Conservation (phyloP, 2,329 filamentous ascomycete genomes). For the Diaporthe sp. region DNA sequence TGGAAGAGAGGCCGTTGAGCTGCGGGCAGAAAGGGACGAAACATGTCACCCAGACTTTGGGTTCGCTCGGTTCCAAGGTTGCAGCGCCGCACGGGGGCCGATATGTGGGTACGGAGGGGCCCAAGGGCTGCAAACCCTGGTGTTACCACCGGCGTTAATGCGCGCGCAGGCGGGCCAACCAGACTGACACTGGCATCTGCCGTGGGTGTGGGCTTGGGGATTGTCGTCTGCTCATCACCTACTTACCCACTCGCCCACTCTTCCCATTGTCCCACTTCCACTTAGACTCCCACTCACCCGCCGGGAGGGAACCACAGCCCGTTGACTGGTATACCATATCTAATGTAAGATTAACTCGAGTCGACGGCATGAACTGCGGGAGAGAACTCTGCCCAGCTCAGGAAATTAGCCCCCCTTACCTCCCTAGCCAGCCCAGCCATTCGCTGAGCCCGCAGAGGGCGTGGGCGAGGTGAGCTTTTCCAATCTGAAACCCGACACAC, state of each 20-base stretch:
- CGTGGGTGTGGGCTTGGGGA: neutral
- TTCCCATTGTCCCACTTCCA: neutral
- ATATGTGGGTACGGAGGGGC: slow-evolving; percentile 1
- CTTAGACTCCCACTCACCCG: neutral
- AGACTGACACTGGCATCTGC: neutral
- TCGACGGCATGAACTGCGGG: slow-evolving; percentile 22
- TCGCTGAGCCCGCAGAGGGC: neutral
- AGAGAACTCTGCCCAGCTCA: neutral
- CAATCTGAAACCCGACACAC: slow-evolving; percentile 23
- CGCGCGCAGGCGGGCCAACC: neutral
- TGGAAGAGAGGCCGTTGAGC: neutral
- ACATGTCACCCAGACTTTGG: slow-evolving; percentile 26
- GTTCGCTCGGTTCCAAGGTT: slow-evolving; percentile 1
- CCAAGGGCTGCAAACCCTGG: slow-evolving; percentile 20
- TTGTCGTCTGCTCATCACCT: neutral
- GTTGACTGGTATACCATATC: neutral
- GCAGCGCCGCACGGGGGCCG: slow-evolving; percentile 1
- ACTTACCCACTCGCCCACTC: neutral
- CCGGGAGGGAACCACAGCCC: neutral
- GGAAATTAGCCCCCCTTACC: slow-evolving; percentile 29
- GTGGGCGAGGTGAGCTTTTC: slow-evolving; percentile 27
- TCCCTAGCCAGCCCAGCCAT: slow-evolving; percentile 27
- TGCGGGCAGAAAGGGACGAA: slow-evolving; percentile 31
- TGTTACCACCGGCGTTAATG: slow-evolving; percentile 17
- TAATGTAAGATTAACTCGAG: neutral